A percentile compares a stretch with the other conserved stretches of the same genome.
phyloP scores from a whole-genome alignment of 1,284 basidiomycete genomes.

The Pascua guehoae region DNA sequence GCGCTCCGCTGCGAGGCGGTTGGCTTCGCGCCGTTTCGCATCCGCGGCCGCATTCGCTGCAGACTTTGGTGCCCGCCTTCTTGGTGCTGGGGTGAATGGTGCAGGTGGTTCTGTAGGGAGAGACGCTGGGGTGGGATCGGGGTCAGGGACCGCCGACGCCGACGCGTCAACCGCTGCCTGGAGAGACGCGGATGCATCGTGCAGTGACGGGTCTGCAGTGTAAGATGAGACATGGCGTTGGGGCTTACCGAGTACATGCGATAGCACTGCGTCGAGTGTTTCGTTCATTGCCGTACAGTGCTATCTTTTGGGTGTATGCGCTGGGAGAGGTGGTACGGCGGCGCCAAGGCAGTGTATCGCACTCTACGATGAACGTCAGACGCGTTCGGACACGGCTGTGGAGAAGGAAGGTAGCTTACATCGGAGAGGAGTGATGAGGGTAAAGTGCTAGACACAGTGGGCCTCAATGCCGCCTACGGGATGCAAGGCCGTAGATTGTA shows the following conservation, averaged over 20 bases:
- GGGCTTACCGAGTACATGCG: conserved; percentile 14
- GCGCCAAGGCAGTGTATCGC: neutral
- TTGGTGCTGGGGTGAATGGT: neutral
- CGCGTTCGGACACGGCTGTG: neutral
- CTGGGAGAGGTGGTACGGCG: neutral
- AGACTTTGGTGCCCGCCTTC: neutral
- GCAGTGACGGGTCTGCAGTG: neutral
- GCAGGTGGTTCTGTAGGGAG: neutral
- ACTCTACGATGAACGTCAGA: neutral
- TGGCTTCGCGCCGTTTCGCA: conserved; percentile 42
- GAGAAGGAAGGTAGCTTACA: neutral
- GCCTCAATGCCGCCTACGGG: neutral
- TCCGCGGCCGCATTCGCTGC: conserved; percentile 20
- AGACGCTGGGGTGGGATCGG: neutral
- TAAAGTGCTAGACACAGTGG: neutral
- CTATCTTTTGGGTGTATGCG: too few relatives aligned
- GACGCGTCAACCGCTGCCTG: neutral
- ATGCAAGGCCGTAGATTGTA: neutral
- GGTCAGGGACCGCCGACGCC: too few relatives aligned
- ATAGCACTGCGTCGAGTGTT: conserved; percentile 11
- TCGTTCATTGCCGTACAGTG: conserved; percentile 10
- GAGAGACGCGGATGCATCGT: neutral
- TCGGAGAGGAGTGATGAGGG: neutral
- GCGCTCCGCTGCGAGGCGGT: conserved; percentile 47
- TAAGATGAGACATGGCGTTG: neutral